phyloP scores from a whole-genome alignment of 768 basidiomycete species.

The Agrocybe chaxingu region DNA sequence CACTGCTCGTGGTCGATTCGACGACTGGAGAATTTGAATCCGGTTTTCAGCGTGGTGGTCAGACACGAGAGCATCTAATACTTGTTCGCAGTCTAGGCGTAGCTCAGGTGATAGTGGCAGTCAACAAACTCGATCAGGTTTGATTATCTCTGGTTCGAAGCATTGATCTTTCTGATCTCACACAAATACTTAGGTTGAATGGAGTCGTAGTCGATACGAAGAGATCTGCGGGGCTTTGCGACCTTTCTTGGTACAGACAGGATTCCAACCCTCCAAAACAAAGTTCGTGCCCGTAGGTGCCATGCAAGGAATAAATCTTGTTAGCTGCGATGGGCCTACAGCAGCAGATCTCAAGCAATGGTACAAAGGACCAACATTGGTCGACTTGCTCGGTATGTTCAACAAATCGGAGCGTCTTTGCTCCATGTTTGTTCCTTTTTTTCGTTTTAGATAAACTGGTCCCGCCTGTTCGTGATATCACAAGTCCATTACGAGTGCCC shows the following conservation, averaged over 20 bases:
- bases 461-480: slow-evolving; percentile 76
- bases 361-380: slow-evolving; percentile 85
- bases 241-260: slow-evolving; percentile 84
- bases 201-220: slow-evolving; percentile 80
- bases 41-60: slow-evolving; percentile 91
- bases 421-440: neutral
- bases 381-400: slow-evolving; percentile 71
- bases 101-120: slow-evolving; percentile 83
- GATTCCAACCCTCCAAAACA: slow-evolving; percentile 77
- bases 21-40: slow-evolving; percentile 92
- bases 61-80: slow-evolving; percentile 92
- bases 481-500: slow-evolving; percentile 77
- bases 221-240: slow-evolving; percentile 74
- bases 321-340: slow-evolving; percentile 43
- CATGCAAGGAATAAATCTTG: slow-evolving; percentile 85
- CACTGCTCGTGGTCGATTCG: slow-evolving; percentile 90
- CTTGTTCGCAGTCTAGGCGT: slow-evolving; percentile 92
- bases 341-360: slow-evolving; percentile 54
- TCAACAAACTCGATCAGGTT: slow-evolving; percentile 95
- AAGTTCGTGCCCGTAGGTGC: slow-evolving; percentile 88
- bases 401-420: neutral
- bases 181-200: slow-evolving; percentile 63
- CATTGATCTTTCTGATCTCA: neutral
- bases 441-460: slow-evolving; percentile 59
- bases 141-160: neutral